Evolutionary conservation across 306 rosid genomes (phyloP).

Genomic region (Cajanus cajan): DNA sequence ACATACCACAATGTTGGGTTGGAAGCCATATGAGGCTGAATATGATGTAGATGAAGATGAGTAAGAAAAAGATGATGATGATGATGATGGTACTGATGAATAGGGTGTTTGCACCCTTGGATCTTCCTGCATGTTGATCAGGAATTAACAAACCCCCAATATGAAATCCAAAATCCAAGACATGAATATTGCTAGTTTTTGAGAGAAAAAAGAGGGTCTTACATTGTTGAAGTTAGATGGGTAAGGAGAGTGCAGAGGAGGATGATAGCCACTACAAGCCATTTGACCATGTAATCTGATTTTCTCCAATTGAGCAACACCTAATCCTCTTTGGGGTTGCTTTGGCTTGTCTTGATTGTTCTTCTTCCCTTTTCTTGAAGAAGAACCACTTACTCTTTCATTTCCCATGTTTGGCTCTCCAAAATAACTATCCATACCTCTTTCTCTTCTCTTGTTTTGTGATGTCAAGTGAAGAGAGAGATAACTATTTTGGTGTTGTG

Average conservation of each 20-base stretch:
- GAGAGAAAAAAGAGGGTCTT: conserved; percentile 17
- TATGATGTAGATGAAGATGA: conserved; percentile 78
- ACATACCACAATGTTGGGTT: conserved; percentile 70
- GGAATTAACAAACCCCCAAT: background rate
- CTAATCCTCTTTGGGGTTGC: conserved; percentile 98
- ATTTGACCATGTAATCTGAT: conserved; percentile 94
- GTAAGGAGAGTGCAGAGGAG: conserved; percentile 46
- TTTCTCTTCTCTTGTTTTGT: background rate
- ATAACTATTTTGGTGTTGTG: background rate
- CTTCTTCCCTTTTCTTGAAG: conserved; percentile 80
- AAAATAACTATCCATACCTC: conserved; percentile 60
- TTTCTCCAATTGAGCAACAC: conserved; percentile 98
- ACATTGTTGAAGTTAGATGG: conserved; percentile 61
- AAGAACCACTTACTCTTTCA: conserved; percentile 51
- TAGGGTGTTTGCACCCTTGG: conserved; percentile 68
- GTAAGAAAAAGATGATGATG: conserved; percentile 75
- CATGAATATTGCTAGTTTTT: background rate
- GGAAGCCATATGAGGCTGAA: conserved; percentile 68
- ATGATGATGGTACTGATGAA: conserved; percentile 61
- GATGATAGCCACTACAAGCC: conserved; percentile 39
- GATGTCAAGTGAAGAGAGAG: background rate
- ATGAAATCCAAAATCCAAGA: background rate
- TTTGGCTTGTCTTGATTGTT: conserved; percentile 83
- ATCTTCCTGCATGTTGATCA: conserved; percentile 59
- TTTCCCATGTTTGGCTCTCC: conserved; percentile 88